phyloP scores from a whole-genome alignment of 2,329 filamentous ascomycete genomes.

The Sporothrix brasiliensis region DNA sequence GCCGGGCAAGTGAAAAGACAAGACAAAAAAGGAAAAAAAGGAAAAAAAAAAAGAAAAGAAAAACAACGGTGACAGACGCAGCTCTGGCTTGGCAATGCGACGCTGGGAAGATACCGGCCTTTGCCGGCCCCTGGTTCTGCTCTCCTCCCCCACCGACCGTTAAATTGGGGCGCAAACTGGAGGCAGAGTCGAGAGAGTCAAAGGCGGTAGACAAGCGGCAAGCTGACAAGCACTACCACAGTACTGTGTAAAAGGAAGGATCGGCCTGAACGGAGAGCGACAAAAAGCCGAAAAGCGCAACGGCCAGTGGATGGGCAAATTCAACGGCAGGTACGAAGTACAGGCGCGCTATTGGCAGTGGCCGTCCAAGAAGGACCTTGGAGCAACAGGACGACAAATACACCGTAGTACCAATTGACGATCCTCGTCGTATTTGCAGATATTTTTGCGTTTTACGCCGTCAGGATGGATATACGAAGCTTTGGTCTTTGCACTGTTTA shows the following conservation, averaged over 20 bases:
- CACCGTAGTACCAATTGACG: background rate
- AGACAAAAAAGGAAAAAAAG: background rate
- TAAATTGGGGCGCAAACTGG: conserved; percentile 25
- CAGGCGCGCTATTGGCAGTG: no score
- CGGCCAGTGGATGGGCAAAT: background rate
- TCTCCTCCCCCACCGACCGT: conserved; percentile 18
- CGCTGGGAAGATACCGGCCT: conserved; percentile 28
- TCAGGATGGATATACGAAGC: no score
- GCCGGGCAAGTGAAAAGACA: background rate
- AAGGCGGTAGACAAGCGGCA: background rate
- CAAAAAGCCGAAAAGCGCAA: conserved; percentile 14
- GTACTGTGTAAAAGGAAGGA: background rate
- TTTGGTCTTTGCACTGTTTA: background rate
- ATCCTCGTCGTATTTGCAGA: background rate
- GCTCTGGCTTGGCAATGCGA: conserved; percentile 22
- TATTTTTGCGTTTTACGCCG: no score
- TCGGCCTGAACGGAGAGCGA: background rate
- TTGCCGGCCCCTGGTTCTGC: conserved; percentile 13
- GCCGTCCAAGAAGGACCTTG: no score
- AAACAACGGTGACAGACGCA: background rate
- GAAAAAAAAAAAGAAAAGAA: background rate
- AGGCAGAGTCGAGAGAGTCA: background rate
- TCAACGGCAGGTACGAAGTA: background rate
- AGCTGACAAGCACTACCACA: background rate
- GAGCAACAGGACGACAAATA: no score